These are phyloP conservation scores for Akebia trifoliata DNA, from an alignment of 164 flowering plant genomes.

Conservation along the genomic window DNA sequence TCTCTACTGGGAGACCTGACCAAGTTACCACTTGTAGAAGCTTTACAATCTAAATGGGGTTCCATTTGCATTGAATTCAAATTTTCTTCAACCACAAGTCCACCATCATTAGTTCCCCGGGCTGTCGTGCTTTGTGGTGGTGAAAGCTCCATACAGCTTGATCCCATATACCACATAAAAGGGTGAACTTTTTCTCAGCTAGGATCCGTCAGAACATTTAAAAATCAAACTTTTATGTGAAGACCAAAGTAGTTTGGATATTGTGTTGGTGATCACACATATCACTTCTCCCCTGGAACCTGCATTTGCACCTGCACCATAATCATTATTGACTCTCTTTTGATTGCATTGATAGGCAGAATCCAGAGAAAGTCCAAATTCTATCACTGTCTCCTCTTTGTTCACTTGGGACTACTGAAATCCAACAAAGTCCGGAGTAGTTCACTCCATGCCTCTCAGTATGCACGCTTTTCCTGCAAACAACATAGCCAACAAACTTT, in stretches of 20 bases:
- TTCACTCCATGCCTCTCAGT: slow-evolving; percentile 11
- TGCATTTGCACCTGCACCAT: slow-evolving; percentile 94
- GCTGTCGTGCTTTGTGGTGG: slow-evolving; percentile 19
- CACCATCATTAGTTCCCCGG: slow-evolving; percentile 14
- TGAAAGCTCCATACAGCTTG: slow-evolving; percentile 29
- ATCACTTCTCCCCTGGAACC: slow-evolving; percentile 38
- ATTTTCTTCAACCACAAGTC: slow-evolving; percentile 18
- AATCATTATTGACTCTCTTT: slow-evolving; percentile 20
- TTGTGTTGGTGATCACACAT: slow-evolving; percentile 37
- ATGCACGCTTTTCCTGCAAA: slow-evolving; percentile 9
- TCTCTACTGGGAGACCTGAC: slow-evolving; percentile 15
- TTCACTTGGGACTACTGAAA: slow-evolving; percentile 26
- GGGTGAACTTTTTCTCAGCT: slow-evolving; percentile 27
- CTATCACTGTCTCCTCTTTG: slow-evolving; percentile 22
- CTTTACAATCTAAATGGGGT: slow-evolving; percentile 14
- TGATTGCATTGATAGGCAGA: slow-evolving; percentile 19
- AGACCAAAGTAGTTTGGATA: slow-evolving; percentile 88
- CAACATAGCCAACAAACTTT: too few relatives aligned
- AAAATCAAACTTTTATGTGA: slow-evolving; percentile 54
- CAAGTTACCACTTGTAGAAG: slow-evolving; percentile 13
- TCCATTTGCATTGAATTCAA: slow-evolving; percentile 5
- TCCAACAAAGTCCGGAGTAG: slow-evolving; percentile 15
- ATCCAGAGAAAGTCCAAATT: slow-evolving; percentile 33
- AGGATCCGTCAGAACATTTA: slow-evolving; percentile 50
- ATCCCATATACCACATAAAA: slow-evolving; percentile 28